phyloP scores from a whole-genome alignment of 495 filamentous ascomycete genomes.

The Acidiella bohemica region DNA sequence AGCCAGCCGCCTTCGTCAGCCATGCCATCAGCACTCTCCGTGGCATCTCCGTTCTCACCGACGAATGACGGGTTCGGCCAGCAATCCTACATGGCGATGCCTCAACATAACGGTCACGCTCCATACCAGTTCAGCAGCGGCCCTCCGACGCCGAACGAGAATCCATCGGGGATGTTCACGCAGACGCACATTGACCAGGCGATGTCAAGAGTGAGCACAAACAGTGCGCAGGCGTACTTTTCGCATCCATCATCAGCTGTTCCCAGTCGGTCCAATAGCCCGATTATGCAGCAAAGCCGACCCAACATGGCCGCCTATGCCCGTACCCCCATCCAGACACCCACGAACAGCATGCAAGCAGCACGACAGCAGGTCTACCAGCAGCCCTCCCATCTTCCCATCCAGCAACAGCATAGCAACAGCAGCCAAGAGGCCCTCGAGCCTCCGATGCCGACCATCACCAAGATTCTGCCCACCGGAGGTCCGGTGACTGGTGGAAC shows the following conservation, averaged over 20 bases:
- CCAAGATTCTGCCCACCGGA: constrained; percentile 67
- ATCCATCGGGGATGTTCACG: constrained; percentile 38
- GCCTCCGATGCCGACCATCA: constrained; percentile 44
- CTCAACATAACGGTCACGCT: constrained; percentile 13
- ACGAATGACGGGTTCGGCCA: constrained; percentile 2
- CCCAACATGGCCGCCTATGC: constrained; percentile 8
- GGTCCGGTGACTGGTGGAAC: constrained; percentile 71
- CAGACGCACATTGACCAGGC: constrained; percentile 25
- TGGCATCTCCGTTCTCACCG: constrained; percentile 13
- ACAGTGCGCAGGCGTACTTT: constrained; percentile 17
- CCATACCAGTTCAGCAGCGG: constrained; percentile 41
- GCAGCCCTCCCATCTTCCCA: neutral
- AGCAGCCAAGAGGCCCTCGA: neutral
- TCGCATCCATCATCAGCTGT: constrained; percentile 17
- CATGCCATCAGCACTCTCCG: constrained; percentile 7
- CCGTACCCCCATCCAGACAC: constrained; percentile 7
- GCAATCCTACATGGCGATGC: constrained; percentile 16
- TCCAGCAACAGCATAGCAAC: constrained; percentile 19
- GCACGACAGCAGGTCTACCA: constrained; percentile 4
- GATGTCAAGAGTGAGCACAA: constrained; percentile 4
- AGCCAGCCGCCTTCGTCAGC: constrained; percentile 14
- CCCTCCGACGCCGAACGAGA: constrained; percentile 49
- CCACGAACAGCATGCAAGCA: constrained; percentile 8
- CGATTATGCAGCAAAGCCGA: constrained; percentile 9
- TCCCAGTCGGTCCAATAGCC: constrained; percentile 13